Percentiles rank a stretch among this genome's conserved stretches.
Evolutionary conservation across 176 grass and related monocot species (phyloP).

Genomic region (Lolium perenne): DNA sequence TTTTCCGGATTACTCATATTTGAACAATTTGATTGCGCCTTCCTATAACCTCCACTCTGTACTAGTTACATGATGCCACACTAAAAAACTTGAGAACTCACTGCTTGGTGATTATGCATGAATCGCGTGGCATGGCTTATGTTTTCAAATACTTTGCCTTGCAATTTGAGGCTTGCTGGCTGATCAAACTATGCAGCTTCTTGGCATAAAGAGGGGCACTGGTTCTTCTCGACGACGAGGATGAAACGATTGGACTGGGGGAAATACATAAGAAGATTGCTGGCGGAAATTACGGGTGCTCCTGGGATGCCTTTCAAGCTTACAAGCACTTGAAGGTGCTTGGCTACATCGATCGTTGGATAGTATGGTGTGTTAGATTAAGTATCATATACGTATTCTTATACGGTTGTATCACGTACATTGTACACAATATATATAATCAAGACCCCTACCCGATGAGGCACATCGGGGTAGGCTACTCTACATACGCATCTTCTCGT

Average conservation of each 20-base stretch:
- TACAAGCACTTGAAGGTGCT: conserved; percentile 91
- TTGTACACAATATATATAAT: too few species aligned
- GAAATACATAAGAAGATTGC: conserved; percentile 63
- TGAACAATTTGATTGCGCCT: not conserved
- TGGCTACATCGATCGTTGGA: conserved; percentile 72
- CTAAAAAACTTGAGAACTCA: not conserved
- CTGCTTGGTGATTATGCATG: conserved; percentile 10
- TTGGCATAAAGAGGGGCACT: conserved; percentile 79
- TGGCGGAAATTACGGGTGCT: conserved; percentile 51
- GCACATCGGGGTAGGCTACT: too few species aligned
- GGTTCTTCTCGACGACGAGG: conserved; percentile 56
- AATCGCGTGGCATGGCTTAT: not conserved
- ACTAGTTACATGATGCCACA: not conserved
- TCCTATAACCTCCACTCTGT: not conserved
- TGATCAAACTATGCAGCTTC: conserved; percentile 59
- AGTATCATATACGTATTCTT: too few species aligned
- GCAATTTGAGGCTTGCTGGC: not conserved
- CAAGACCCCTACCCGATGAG: too few species aligned
- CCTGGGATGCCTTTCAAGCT: conserved; percentile 66
- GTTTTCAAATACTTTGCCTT: too few species aligned
- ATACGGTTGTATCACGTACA: too few species aligned
- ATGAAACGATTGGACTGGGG: conserved; percentile 42
- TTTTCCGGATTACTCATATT: not conserved
- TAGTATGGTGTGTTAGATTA: conserved; percentile 43
- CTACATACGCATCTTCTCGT: too few species aligned